These are phyloP conservation scores for Aegilops bicornis DNA, from an alignment of 176 grass and related monocot genomes.

Conservation along the genomic window DNA sequence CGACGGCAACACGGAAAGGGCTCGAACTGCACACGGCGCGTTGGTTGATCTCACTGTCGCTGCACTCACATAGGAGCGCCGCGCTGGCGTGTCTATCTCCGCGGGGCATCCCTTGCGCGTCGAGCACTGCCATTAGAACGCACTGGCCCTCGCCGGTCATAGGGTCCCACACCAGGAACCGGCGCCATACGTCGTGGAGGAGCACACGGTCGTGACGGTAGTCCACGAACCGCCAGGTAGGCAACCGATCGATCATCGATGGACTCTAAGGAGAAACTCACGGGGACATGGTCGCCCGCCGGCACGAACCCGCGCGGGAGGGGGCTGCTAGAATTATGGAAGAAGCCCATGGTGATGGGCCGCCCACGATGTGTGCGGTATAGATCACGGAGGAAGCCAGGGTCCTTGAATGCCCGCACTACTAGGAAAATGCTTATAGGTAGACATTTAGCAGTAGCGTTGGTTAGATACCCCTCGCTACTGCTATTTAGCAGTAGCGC, in stretches of 20 bases:
- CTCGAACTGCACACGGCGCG: not conserved
- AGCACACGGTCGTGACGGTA: not conserved
- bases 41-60: not conserved
- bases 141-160: not conserved
- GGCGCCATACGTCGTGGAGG: not conserved
- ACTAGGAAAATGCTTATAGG: no score
- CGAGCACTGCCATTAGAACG: not conserved
- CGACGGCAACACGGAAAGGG: not conserved
- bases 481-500: no score
- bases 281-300: not conserved
- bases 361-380: not conserved
- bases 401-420: not conserved
- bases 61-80: not conserved
- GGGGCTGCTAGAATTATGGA: not conserved
- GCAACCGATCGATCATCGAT: no score
- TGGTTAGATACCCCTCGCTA: no score
- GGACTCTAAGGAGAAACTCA: not conserved
- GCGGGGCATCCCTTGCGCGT: not conserved
- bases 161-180: not conserved
- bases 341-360: not conserved
- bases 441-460: no score
- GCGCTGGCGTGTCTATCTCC: not conserved
- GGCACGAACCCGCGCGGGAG: not conserved
- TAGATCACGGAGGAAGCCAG: not conserved
- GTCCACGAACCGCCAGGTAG: not conserved